Conservation (phyloP, 2,329 filamentous ascomycete genomes). For the Trichoderma sp. region DNA sequence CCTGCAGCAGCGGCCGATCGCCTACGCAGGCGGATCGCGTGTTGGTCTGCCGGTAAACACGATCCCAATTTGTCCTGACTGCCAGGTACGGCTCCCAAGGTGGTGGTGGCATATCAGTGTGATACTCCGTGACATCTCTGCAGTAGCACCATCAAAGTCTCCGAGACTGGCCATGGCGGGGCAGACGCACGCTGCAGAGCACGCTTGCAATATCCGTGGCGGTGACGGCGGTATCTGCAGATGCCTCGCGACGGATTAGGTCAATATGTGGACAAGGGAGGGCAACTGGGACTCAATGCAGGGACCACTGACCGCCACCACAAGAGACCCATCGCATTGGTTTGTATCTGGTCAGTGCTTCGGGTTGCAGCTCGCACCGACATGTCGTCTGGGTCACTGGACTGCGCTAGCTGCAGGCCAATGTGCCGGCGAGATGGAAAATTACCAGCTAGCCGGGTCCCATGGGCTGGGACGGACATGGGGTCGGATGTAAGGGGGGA, state of each 20-base stretch:
- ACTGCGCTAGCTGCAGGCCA: constrained; percentile 25
- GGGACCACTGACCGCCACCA: constrained; percentile 25
- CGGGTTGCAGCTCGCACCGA: constrained; percentile 11
- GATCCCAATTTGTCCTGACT: neutral
- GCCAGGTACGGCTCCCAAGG: no score
- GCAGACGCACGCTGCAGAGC: constrained; percentile 2
- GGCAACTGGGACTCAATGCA: constrained; percentile 23
- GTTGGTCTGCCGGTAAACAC: constrained; percentile 9
- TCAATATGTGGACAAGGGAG: constrained; percentile 3
- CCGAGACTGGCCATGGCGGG: constrained; percentile 20
- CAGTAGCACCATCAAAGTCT: constrained; percentile 15
- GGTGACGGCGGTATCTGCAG: constrained; percentile 19
- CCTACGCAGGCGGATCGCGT: constrained; percentile 16
- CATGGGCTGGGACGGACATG: constrained; percentile 13
- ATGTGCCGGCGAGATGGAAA: constrained; percentile 16
- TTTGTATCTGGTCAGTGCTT: constrained; percentile 6
- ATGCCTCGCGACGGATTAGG: constrained; percentile 6
- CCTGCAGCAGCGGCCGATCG: constrained; percentile 24
- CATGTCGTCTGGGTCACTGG: constrained; percentile 25
- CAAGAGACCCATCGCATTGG: neutral
- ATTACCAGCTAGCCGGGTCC: constrained; percentile 24
- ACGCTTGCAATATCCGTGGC: neutral
- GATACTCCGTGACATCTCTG: neutral
- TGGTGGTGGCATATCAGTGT: neutral
- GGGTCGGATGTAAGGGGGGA: constrained; percentile 9